Evolutionary conservation across 2,329 filamentous ascomycete genomes (phyloP).

Genomic region (Aureobasidium musti): DNA sequence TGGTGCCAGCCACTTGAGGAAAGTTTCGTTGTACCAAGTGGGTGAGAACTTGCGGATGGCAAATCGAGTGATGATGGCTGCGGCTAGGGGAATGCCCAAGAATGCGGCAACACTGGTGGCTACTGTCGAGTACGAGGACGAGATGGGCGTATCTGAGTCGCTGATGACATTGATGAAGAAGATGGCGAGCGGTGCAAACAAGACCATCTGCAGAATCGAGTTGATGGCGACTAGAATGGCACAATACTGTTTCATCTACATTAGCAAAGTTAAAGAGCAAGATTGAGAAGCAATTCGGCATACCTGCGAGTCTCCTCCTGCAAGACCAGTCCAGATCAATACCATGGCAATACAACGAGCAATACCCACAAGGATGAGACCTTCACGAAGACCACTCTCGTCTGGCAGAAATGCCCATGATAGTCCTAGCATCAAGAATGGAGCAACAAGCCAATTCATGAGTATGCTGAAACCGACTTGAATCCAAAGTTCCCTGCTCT

Average conservation of each 20-base stretch:
- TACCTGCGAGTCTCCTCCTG: conserved; percentile 69
- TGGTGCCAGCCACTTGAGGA: conserved; percentile 69
- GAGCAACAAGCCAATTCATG: conserved; percentile 81
- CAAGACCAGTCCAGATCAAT: conserved; percentile 75
- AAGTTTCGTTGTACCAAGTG: conserved; percentile 66
- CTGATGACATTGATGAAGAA: conserved; percentile 67
- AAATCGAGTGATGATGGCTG: conserved; percentile 75
- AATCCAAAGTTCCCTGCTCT: conserved; percentile 66
- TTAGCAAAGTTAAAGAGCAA: not conserved
- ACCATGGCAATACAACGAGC: conserved; percentile 90
- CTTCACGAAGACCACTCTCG: conserved; percentile 54
- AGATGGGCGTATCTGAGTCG: conserved; percentile 43
- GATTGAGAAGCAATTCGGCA: not conserved
- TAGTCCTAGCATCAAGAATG: conserved; percentile 75
- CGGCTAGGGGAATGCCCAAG: conserved; percentile 76
- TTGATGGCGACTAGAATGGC: conserved; percentile 59
- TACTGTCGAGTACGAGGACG: conserved; percentile 61
- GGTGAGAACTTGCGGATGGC: conserved; percentile 58
- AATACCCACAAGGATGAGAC: conserved; percentile 78
- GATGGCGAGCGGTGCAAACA: conserved; percentile 52
- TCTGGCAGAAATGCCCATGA: conserved; percentile 64
- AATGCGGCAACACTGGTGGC: conserved; percentile 83
- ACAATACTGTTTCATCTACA: conserved; percentile 59
- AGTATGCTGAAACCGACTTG: conserved; percentile 77
- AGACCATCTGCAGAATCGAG: conserved; percentile 52